Percentiles rank a stretch among this genome's conserved stretches.
Evolutionary conservation across 148 eudicot species (phyloP).

Genomic region (Amaranthus palmeri): DNA sequence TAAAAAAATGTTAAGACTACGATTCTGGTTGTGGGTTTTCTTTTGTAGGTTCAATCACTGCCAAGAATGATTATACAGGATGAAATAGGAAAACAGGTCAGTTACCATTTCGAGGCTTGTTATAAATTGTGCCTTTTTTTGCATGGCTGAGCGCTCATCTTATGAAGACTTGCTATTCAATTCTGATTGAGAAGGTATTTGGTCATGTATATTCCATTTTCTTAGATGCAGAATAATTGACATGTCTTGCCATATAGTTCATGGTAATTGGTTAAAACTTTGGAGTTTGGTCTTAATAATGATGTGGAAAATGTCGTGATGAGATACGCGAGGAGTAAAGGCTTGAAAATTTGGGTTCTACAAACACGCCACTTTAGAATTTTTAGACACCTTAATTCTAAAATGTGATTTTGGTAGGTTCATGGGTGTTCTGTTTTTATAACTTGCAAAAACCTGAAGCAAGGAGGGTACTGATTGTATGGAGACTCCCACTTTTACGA

Average conservation of each 20-base stretch:
- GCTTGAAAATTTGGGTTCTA: background rate
- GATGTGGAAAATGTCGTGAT: background rate
- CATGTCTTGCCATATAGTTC: background rate
- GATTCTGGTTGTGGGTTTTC: constrained; percentile 8
- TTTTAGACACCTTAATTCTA: too few relatives aligned
- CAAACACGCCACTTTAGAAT: too few relatives aligned
- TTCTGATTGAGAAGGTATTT: background rate
- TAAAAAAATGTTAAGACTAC: background rate
- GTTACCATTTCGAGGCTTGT: constrained; percentile 23
- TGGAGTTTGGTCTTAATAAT: background rate
- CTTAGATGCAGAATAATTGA: background rate
- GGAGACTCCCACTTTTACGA: background rate
- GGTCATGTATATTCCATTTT: background rate
- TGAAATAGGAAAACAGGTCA: constrained; percentile 97
- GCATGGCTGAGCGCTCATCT: background rate
- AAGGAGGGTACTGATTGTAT: background rate
- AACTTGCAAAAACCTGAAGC: background rate
- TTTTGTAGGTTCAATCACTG: constrained; percentile 89
- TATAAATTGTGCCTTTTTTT: background rate
- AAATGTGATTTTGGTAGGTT: too few relatives aligned
- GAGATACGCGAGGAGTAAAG: background rate
- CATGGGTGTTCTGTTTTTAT: too few relatives aligned
- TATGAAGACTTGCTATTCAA: constrained; percentile 3
- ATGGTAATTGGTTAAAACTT: background rate
- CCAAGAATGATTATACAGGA: constrained; percentile 97